phyloP scores from a whole-genome alignment of 257 asterid species.

The Solanum phureja region DNA sequence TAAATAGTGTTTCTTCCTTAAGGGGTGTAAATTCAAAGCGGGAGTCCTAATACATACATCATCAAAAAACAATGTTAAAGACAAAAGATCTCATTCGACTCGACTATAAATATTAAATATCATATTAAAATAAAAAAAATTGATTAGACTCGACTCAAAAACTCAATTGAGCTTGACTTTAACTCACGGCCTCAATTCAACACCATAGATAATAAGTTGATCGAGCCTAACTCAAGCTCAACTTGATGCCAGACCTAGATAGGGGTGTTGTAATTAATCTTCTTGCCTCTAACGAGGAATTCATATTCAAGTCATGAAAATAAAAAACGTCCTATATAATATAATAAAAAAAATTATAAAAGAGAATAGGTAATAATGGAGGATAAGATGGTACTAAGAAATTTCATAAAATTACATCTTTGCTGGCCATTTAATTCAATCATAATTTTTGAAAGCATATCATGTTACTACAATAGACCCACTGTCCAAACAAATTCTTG shows the following conservation, averaged over 20 bases:
- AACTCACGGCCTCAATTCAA: background rate
- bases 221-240: background rate
- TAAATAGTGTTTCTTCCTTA: background rate
- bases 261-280: background rate
- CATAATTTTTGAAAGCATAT: conserved; percentile 7
- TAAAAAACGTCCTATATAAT: background rate
- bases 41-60: background rate
- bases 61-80: background rate
- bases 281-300: background rate
- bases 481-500: conserved; percentile 8
- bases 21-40: background rate
- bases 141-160: background rate
- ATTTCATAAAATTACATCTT: background rate
- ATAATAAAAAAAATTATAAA: background rate
- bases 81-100: background rate
- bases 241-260: background rate
- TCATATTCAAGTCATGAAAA: background rate
- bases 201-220: background rate
- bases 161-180: background rate
- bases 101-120: background rate
- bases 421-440: conserved; percentile 10
- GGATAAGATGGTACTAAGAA: background rate
- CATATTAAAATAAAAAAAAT: background rate
- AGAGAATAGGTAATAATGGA: background rate
- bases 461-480: conserved; percentile 19